Evolutionary conservation across 225 moss, liverwort and hornwort species (phyloP).

Genomic region (Anthoceros angustus): DNA sequence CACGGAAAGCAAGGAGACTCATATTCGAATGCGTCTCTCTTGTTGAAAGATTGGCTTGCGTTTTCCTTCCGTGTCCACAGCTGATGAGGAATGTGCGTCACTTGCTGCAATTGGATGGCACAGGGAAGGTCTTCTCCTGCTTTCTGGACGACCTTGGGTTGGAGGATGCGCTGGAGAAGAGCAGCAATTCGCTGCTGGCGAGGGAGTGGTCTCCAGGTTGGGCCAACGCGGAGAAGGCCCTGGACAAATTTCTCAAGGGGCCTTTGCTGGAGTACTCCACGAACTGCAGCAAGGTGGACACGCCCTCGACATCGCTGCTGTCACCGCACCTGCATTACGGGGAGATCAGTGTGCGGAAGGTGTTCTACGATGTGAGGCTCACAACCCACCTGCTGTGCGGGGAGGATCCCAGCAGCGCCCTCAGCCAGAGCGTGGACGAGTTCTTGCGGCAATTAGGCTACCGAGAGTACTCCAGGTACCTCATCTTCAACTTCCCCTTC

Average conservation of each 20-base stretch:
- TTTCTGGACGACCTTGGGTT: conserved; percentile 52
- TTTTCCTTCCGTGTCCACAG: background rate
- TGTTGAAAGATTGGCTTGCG: too few relatives aligned
- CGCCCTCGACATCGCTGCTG: conserved; percentile 50
- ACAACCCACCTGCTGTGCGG: conserved; percentile 48
- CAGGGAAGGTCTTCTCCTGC: conserved; percentile 35
- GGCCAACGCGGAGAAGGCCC: conserved; percentile 59
- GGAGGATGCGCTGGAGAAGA: conserved; percentile 67
- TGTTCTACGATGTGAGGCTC: conserved; percentile 68
- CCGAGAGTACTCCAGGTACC: conserved; percentile 96
- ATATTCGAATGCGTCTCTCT: too few relatives aligned
- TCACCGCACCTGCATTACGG: conserved; percentile 94
- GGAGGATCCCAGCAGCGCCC: conserved; percentile 42
- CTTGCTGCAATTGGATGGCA: background rate
- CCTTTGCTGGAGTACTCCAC: conserved; percentile 53
- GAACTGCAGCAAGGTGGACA: conserved; percentile 63
- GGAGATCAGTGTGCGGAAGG: conserved; percentile 86
- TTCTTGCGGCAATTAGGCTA: conserved; percentile 80
- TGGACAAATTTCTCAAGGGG: conserved; percentile 51
- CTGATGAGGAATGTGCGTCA: background rate
- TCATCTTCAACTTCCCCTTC: conserved; percentile 98
- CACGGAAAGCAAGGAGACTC: too few relatives aligned
- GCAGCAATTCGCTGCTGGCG: conserved; percentile 77
- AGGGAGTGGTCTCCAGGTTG: conserved; percentile 92
- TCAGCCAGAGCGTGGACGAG: conserved; percentile 55